Base-by-base conservation (phyloP, 208 protist genomes). In the Crithidia thermophila region DNA sequence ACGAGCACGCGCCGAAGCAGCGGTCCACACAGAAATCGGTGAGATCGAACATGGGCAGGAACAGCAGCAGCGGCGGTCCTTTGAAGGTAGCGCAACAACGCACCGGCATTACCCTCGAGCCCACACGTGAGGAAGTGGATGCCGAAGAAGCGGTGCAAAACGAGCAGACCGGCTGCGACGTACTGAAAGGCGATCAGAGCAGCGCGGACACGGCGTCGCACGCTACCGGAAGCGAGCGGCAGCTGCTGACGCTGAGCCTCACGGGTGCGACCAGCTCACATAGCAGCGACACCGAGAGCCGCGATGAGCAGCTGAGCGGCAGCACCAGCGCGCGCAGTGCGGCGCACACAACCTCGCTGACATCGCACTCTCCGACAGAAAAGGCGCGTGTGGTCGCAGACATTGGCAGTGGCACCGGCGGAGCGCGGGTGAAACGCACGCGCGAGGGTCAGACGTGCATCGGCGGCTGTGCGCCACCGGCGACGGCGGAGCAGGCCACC, bases 311-410 rank as follows among this genome's bases (percentile, higher is more conserved):
- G n/a, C n/a, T n/a, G 27, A 67, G 61, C 50, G 37, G 61, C 50
- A 58, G 50, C 50, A 67, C 61, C n/a, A 67, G 61, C n/a, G 50
- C 49, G 20, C 61, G 61, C 36, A 67, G 61, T 18, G 61, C 61
- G 18, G 61, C 37, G 4, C 61, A 67, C 61, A 46, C 28, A 47
- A 50, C 47, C 2, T 45, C 33, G 49, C 50, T 4, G 27, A 14
- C 25, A 20, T 23, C 6, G 11, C 40, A 18, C 40, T n/a, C n/a
- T n/a, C n/a, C n/a, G n/a, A n/a, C n/a, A n/a, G n/a, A n/a, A n/a
- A n/a, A n/a, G n/a, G n/a, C n/a, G n/a, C n/a, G n/a, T n/a, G n/a
- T 53, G 4, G 43, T 21, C 1, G 58, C 39, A 2, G 16, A 64
- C 58, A 23, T 20, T 3, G 42, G 6, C 55, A 36, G 4, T 10